phyloP scores from a whole-genome alignment of 805 yeast species.

The Tetrapisispora nanseiensis region DNA sequence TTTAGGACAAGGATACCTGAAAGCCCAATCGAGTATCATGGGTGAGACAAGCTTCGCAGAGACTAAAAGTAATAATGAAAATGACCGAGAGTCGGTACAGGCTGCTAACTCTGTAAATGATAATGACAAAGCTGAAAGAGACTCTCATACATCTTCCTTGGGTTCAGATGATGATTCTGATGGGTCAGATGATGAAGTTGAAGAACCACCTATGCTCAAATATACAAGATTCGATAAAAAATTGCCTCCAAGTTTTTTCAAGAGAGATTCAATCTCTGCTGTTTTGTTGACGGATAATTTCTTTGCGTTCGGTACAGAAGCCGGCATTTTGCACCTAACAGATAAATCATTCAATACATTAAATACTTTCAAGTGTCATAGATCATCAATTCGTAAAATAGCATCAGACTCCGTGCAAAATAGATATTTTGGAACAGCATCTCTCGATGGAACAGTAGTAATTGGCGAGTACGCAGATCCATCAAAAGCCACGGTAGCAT shows the following conservation, averaged over 20 bases:
- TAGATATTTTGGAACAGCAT: slow-evolving; percentile 66
- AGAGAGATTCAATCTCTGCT: slow-evolving; percentile 69
- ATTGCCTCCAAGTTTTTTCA: slow-evolving; percentile 63
- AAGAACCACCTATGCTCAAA: slow-evolving; percentile 62
- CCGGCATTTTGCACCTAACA: slow-evolving; percentile 69
- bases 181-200: slow-evolving; percentile 37
- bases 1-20: too few species aligned
- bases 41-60: too few species aligned
- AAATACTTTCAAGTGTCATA: slow-evolving; percentile 72
- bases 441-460: slow-evolving; percentile 89
- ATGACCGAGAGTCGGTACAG: too few species aligned
- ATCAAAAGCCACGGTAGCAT: slow-evolving; percentile 55
- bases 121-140: slow-evolving; percentile 8
- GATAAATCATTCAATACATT: slow-evolving; percentile 43
- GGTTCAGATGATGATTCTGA: slow-evolving; percentile 12
- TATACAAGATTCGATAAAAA: slow-evolving; percentile 58
- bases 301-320: slow-evolving; percentile 79
- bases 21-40: too few species aligned
- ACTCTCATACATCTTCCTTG: too few species aligned
- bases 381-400: slow-evolving; percentile 70
- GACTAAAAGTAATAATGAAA: too few species aligned
- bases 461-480: slow-evolving; percentile 51
- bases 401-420: slow-evolving; percentile 51
- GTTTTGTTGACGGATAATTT: slow-evolving; percentile 49
- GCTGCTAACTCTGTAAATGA: too few species aligned